Conservation (phyloP, 1,284 basidiomycete species). For the Leccinum fuscescens region DNA sequence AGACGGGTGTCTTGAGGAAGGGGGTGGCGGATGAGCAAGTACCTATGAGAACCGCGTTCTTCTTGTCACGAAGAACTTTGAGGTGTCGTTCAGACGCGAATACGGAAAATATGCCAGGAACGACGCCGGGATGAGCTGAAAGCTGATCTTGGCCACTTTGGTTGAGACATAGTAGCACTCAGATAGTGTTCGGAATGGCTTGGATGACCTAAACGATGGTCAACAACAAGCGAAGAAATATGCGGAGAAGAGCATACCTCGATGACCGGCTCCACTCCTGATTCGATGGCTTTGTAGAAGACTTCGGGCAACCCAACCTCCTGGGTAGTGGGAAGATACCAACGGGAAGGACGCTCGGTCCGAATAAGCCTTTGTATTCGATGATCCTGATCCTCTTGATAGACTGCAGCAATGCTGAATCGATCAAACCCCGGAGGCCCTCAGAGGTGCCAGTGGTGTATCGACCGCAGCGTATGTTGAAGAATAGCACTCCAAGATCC, state of each 20-base stretch:
- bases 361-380: too few relatives aligned
- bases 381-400: too few relatives aligned
- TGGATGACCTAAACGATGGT: slow-evolving; percentile 67
- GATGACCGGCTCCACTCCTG: slow-evolving; percentile 81
- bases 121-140: slow-evolving; percentile 73
- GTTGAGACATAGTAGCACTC: slow-evolving; percentile 89
- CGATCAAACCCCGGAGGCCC: too few relatives aligned
- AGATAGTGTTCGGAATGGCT: slow-evolving; percentile 91
- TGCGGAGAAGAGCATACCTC: slow-evolving; percentile 52
- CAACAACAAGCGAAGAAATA: slow-evolving; percentile 1
- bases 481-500: too few relatives aligned
- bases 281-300: slow-evolving; percentile 85
- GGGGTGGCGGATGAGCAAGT: slow-evolving; percentile 37
- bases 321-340: slow-evolving; percentile 77
- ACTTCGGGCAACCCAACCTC: slow-evolving; percentile 89
- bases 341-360: too few relatives aligned
- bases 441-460: slow-evolving; percentile 57
- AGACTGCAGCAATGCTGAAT: too few relatives aligned
- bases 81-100: slow-evolving; percentile 86
- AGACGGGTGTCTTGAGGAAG: too few relatives aligned
- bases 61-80: slow-evolving; percentile 89
- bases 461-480: slow-evolving; percentile 89
- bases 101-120: slow-evolving; percentile 81
- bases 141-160: slow-evolving; percentile 86
- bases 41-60: slow-evolving; percentile 88